A percentile compares a stretch with the other conserved stretches of the same genome.
Conservation (phyloP, 805 yeast species). For the Candida chilensis region DNA sequence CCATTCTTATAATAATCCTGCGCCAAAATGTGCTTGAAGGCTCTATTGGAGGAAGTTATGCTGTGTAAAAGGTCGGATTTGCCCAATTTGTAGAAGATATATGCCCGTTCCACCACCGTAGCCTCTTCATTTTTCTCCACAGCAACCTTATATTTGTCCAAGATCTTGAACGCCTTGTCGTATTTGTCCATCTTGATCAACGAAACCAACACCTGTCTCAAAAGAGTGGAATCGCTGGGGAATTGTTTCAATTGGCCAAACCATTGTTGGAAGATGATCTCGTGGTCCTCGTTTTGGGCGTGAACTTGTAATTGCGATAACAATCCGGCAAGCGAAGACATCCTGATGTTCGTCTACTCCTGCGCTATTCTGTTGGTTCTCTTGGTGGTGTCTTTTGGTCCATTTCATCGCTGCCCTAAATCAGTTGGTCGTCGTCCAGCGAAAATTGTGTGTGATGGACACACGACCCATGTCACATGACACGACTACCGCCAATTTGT, state of each 20-base stretch:
- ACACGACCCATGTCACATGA: no score
- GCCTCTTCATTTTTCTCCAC: slow-evolving; percentile 24
- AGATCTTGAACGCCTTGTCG: slow-evolving; percentile 32
- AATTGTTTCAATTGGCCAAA: not conserved
- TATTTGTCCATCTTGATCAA: slow-evolving; percentile 53
- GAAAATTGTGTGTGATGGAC: not conserved
- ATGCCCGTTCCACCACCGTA: slow-evolving; percentile 43
- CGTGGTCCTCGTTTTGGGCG: slow-evolving; percentile 1
- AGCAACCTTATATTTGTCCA: slow-evolving; percentile 16
- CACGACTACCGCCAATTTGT: no score
- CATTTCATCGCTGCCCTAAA: not conserved
- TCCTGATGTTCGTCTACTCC: not conserved
- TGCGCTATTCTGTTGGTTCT: not conserved
- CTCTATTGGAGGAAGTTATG: slow-evolving; percentile 9
- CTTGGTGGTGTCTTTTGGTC: not conserved
- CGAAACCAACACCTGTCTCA: slow-evolving; percentile 29
- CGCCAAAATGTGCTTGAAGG: slow-evolving; percentile 40
- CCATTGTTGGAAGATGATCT: not conserved
- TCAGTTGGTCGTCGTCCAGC: not conserved
- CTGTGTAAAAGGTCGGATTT: slow-evolving; percentile 16
- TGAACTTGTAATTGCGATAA: slow-evolving; percentile 1
- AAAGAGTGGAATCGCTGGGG: not conserved
- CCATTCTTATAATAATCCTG: slow-evolving; percentile 46
- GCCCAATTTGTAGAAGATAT: slow-evolving; percentile 52
- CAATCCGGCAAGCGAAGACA: slow-evolving; percentile 1